Conservation (phyloP, 2,329 filamentous ascomycete species). For the Epichloe uncinata region DNA sequence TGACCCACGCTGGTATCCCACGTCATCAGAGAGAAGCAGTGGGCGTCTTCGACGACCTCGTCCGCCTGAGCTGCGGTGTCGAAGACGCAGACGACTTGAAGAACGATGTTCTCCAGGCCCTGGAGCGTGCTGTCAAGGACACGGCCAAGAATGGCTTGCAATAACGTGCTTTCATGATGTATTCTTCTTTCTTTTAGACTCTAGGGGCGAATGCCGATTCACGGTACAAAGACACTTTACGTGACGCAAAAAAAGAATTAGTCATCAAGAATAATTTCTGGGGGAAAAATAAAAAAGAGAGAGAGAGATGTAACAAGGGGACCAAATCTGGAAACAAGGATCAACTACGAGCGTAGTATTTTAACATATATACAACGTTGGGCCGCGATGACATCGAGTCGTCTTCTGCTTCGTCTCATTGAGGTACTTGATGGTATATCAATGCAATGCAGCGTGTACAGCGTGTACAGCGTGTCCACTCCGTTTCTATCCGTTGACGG, state of each 20-base stretch:
- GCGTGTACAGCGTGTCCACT: background rate
- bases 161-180: background rate
- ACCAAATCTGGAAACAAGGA: background rate
- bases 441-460: background rate
- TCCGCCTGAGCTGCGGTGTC: constrained; percentile 85
- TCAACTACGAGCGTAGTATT: background rate
- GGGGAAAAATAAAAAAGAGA: too few species aligned
- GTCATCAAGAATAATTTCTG: background rate
- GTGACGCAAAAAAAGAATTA: background rate
- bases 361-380: background rate
- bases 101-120: constrained; percentile 67
- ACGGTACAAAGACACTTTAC: background rate
- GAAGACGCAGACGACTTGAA: constrained; percentile 81
- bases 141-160: constrained; percentile 12
- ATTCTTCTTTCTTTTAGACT: background rate
- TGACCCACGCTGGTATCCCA: constrained; percentile 96
- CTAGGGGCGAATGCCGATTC: background rate
- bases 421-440: background rate
- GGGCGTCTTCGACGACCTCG: constrained; percentile 88
- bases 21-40: constrained; percentile 80
- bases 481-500: background rate
- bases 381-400: background rate
- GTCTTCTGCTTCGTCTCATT: background rate
- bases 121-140: constrained; percentile 54
- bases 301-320: background rate